phyloP scores from a whole-genome alignment of 352 stramenopile species.

The Pythium guiyangense region DNA sequence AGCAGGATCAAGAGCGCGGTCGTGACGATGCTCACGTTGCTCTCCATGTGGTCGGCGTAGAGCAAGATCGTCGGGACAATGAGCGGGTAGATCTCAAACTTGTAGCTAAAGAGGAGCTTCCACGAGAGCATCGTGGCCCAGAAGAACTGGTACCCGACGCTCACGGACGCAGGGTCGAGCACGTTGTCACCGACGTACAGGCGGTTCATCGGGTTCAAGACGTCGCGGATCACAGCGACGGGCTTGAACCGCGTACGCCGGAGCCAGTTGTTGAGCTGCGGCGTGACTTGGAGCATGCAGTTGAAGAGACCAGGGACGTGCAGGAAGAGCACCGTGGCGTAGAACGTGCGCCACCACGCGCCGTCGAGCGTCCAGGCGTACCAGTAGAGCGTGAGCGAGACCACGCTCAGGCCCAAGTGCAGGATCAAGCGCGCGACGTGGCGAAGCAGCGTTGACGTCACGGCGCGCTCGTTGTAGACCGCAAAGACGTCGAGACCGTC shows the following conservation, averaged over 20 bases:
- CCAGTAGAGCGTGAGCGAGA: slow-evolving; percentile 78
- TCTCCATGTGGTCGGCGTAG: slow-evolving; percentile 95
- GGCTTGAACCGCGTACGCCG: slow-evolving; percentile 60
- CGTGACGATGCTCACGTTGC: slow-evolving; percentile 76
- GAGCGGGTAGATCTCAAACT: slow-evolving; percentile 96
- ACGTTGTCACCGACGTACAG: slow-evolving; percentile 96
- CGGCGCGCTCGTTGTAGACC: slow-evolving; percentile 57
- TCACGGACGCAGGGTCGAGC: slow-evolving; percentile 90
- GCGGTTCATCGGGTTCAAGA: slow-evolving; percentile 95
- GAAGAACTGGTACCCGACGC: slow-evolving; percentile 92
- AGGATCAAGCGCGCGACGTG: slow-evolving; percentile 84
- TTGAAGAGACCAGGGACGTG: slow-evolving; percentile 73
- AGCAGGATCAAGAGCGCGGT: slow-evolving; percentile 91
- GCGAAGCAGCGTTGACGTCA: slow-evolving; percentile 63
- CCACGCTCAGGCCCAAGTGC: slow-evolving; percentile 53
- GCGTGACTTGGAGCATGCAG: slow-evolving; percentile 71
- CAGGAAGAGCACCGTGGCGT: slow-evolving; percentile 38
- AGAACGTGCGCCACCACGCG: slow-evolving; percentile 66
- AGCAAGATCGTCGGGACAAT: slow-evolving; percentile 94
- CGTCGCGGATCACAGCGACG: slow-evolving; percentile 63
- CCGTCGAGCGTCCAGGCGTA: slow-evolving; percentile 64
- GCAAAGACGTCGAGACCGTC: slow-evolving; percentile 91
- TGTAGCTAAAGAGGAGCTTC: slow-evolving; percentile 98
- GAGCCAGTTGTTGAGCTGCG: slow-evolving; percentile 79
- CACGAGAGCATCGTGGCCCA: slow-evolving; percentile 93